Evolutionary conservation across 441 rosid genomes (phyloP), one percentile per base, ranked within the genome.

Genomic region (Isatis lusitanica): DNA sequence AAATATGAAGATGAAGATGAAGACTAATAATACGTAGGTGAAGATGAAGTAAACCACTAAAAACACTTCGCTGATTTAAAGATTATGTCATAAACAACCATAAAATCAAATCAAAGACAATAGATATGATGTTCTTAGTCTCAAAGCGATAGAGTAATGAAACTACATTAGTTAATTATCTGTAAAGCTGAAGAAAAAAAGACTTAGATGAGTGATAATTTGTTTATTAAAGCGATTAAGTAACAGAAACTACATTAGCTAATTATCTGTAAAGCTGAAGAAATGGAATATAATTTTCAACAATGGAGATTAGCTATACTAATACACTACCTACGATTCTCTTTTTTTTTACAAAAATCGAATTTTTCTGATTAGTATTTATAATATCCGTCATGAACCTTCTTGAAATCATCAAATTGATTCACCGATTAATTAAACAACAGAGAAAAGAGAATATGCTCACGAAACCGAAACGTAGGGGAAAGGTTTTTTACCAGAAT

Each of bases 401-500:
- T 12, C 13, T 4, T 33, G 21, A 12, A 58, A 60, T 18, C 59
- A 18, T 38, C 13, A 42, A 39, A 53, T 9, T 46, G 50, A 59
- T 61, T 39, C 15, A 61, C 36, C 3, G 24, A 61, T 73, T 10
- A 67, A 61, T 73, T 2, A 62, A 47, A 35, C 12, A 65, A 64
- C 9, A 47, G 18, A 64, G 17, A 48, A 26, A 13, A 17, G 1
- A 28, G 5, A 51, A 66, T 13, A 3, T 8, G 53, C 13, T 42
- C 21, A 62, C 9, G 35, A 61, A 40, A 60, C 30, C 7, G 7
- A 68, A 52, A 69, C 21, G 47, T 4, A 15, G 18, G 24, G 17
- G n/a, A 33, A 33, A 0, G 6, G 8, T 33, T 5, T 33, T 7
- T 79, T 60, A 91, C 97, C 90, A 85, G 73, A 60, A 86, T 60